Base-by-base conservation (phyloP, 2,329 filamentous ascomycete species). In the Corynespora cassiicola region DNA sequence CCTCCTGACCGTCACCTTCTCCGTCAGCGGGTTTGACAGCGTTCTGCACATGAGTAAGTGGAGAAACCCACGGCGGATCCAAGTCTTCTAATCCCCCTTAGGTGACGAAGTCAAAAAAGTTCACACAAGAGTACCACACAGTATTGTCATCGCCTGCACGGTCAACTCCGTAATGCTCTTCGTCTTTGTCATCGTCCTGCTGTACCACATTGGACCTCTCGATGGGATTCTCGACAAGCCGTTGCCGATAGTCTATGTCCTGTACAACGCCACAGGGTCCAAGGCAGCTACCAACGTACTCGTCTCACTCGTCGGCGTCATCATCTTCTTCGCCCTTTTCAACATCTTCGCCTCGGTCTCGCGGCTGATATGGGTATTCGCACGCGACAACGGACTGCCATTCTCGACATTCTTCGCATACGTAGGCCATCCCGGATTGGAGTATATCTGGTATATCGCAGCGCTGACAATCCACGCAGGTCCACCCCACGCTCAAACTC, bases 291-390 rank as follows among this genome's bases (percentile, higher is more conserved):
- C 74, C 1, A 76, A 68, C 2, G 63, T 65, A 9, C 65, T 77
- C 54, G 55, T 71, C 6, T 56, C 61, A 0, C 56, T 71, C 0
- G 52, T 76, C 10, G 57, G 69, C 0, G 45, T 73, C 0, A 50
- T 74, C 22, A 58, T 66, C 11, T 64, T 70, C 32, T 60, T 72
- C 24, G 66, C 69, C 0, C 68, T 68, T 22, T 68, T 74, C 32
- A 70, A 68, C 20, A 65, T 66, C 22, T 63, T 76, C 2, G 74
- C 76, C 1, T 76, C 75, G 1, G 72, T 72, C 1, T 75, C 74
- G 1, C 70, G 75, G 3, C 52, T 78, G 2, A 71, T 73, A 0
- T 78, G 75, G 75, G 72, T 72, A 0, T 78, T 76, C 62, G 71
- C 75, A 9, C 56, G 71, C 4, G 76, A 78, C 37, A 72, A 72